Conservation (phyloP, 371 early-diverging fungal genomes). For the Capniomyces stellatus region DNA sequence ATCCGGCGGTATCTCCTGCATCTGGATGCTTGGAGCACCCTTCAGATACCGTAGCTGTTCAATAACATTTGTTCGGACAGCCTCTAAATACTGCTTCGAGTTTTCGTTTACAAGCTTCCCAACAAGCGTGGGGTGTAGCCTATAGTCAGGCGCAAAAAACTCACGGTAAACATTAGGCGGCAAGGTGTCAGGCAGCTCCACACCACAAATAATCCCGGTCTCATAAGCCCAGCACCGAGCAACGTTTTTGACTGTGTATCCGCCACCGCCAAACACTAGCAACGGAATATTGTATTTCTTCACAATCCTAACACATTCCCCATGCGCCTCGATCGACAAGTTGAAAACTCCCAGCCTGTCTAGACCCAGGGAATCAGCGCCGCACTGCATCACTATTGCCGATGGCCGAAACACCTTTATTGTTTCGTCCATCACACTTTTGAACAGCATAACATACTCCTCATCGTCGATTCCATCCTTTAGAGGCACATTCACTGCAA, state of each 20-base stretch:
- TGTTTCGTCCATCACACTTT: conserved; percentile 57
- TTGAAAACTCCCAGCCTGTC: conserved; percentile 88
- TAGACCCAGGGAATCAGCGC: conserved; percentile 86
- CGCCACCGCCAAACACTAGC: conserved; percentile 85
- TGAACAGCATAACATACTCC: conserved; percentile 64
- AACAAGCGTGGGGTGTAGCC: conserved; percentile 57
- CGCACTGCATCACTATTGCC: conserved; percentile 84
- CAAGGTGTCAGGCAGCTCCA: conserved; percentile 49
- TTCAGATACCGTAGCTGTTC: conserved; percentile 82
- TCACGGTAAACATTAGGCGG: conserved; percentile 50
- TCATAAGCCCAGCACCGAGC: conserved; percentile 90
- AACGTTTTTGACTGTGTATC: conserved; percentile 89
- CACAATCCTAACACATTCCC: conserved; percentile 70
- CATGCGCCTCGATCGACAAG: conserved; percentile 75
- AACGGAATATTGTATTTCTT: conserved; percentile 65
- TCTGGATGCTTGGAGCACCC: conserved; percentile 92
- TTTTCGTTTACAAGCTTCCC: conserved; percentile 81
- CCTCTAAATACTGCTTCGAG: conserved; percentile 60
- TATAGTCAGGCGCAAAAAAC: conserved; percentile 72
- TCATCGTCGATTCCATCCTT: conserved; percentile 80
- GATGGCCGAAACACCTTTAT: conserved; percentile 65
- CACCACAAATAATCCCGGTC: conserved; percentile 64
- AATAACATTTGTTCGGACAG: conserved; percentile 52
- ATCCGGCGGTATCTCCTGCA: conserved; percentile 51
- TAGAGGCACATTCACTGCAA: conserved; percentile 81